phyloP scores from a whole-genome alignment of 78 protist genomes.

The Dictyostelium firmibasis region DNA sequence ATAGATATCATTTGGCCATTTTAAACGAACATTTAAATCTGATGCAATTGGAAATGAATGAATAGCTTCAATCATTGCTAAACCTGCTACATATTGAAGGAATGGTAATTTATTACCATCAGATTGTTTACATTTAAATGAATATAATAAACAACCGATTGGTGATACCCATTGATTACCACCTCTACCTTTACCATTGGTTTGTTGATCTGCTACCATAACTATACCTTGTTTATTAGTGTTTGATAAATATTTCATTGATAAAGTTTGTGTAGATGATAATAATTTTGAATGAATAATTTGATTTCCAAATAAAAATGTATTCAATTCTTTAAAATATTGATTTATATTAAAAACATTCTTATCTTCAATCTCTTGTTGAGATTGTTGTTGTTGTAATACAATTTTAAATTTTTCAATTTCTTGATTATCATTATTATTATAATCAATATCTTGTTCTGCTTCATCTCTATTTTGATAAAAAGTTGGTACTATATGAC shows the following conservation, averaged over 20 bases:
- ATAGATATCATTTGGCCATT: conserved; percentile 81
- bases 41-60: not conserved
- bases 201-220: conserved; percentile 30
- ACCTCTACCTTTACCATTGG: conserved; percentile 55
- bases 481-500: not conserved
- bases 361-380: not conserved
- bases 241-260: conserved; percentile 14
- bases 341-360: not conserved
- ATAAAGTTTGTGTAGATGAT: conserved; percentile 25
- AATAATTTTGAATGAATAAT: conserved; percentile 2
- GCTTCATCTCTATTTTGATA: not conserved
- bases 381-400: not conserved
- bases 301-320: conserved; percentile 28
- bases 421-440: not conserved
- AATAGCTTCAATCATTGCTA: conserved; percentile 63
- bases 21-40: not conserved
- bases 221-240: conserved; percentile 50
- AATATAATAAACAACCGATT: conserved; percentile 43
- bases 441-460: not conserved
- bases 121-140: conserved; percentile 33
- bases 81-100: conserved; percentile 40
- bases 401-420: not conserved
- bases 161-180: conserved; percentile 60
- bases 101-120: conserved; percentile 60
- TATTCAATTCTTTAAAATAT: conserved; percentile 6